Conservation (phyloP, 805 yeast species). For the Yarrowia divulgata region DNA sequence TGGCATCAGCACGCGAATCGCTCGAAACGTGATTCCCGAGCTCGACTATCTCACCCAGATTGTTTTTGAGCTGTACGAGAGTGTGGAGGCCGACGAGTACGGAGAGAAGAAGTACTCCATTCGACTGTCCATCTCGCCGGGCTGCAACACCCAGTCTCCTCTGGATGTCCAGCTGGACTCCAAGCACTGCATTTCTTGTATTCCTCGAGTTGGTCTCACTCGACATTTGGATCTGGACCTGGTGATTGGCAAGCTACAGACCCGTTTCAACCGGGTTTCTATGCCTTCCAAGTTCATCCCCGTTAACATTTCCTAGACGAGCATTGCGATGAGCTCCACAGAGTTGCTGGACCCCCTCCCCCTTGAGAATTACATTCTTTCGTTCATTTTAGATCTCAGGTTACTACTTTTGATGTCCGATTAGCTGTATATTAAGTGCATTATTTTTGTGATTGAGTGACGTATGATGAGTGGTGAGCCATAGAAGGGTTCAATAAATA, state of each 20-base stretch:
- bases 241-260: slow-evolving; percentile 78
- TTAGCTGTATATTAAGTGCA: slow-evolving; percentile 13
- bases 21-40: slow-evolving; percentile 94
- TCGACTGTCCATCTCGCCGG: slow-evolving; percentile 91
- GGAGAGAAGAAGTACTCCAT: slow-evolving; percentile 86
- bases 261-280: slow-evolving; percentile 83
- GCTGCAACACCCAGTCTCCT: slow-evolving; percentile 98
- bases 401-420: background rate
- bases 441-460: background rate
- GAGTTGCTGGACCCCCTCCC: background rate
- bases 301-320: slow-evolving; percentile 43
- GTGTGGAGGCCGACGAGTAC: slow-evolving; percentile 65
- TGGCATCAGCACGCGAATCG: slow-evolving; percentile 92
- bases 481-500: background rate
- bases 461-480: no score
- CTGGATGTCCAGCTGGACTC: slow-evolving; percentile 95
- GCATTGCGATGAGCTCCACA: background rate
- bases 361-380: no score
- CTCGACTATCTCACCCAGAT: slow-evolving; percentile 94
- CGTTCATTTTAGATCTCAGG: no score
- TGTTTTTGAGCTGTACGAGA: slow-evolving; percentile 88
- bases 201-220: slow-evolving; percentile 87
- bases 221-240: slow-evolving; percentile 92
- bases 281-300: slow-evolving; percentile 68
- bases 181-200: slow-evolving; percentile 95